phyloP scores from a whole-genome alignment of 345 rosid species.

The Lumnitzera racemosa region DNA sequence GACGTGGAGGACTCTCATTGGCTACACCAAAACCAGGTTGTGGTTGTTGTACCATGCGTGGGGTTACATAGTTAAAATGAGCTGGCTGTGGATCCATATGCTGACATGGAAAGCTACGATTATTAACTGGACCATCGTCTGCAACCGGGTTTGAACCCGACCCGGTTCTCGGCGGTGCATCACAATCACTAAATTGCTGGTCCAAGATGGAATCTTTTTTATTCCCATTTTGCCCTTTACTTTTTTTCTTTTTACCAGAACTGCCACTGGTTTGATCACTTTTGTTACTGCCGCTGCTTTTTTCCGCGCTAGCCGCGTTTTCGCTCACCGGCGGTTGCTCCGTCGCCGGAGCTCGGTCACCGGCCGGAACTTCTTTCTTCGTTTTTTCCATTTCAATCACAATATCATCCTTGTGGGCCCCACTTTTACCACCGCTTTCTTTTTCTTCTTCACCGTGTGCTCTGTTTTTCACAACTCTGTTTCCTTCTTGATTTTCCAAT shows the following conservation, averaged over 20 bases:
- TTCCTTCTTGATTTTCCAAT: background rate
- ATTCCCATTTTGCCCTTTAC: conserved; percentile 11
- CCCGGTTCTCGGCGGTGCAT: background rate
- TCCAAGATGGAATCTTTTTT: background rate
- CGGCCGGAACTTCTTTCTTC: background rate
- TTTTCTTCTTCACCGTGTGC: background rate
- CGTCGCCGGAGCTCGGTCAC: conserved; percentile 5
- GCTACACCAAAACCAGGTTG: too few relatives aligned
- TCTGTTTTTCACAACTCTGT: background rate
- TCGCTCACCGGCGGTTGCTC: conserved; percentile 1
- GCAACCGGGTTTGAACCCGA: background rate
- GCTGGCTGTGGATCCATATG: conserved; percentile 4
- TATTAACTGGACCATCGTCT: too few relatives aligned
- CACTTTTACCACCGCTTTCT: background rate
- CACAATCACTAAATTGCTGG: too few relatives aligned
- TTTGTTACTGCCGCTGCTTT: background rate
- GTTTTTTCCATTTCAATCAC: background rate
- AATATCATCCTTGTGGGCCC: conserved; percentile 4
- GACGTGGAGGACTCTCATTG: conserved; percentile 1
- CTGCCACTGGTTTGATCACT: conserved; percentile 1
- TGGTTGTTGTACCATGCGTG: too few relatives aligned
- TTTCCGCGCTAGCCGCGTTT: background rate
- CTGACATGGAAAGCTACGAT: conserved; percentile 3
- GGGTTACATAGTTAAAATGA: background rate
- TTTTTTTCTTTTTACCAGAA: conserved; percentile 12